Conservation (phyloP, 805 yeast species). For the Candida ficus region DNA sequence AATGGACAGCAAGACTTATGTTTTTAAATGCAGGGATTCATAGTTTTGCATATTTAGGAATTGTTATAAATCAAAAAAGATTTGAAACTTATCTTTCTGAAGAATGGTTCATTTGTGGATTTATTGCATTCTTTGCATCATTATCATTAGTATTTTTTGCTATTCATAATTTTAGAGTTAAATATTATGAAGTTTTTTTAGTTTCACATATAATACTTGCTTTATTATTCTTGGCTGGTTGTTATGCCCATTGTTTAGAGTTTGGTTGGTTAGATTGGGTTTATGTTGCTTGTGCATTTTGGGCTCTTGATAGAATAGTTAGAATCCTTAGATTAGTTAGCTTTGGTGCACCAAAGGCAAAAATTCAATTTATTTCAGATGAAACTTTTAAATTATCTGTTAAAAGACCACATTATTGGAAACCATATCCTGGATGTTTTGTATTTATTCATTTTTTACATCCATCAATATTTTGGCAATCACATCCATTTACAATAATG, state of each 20-base stretch:
- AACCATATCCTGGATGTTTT: constrained; percentile 49
- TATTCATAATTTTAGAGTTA: constrained; percentile 42
- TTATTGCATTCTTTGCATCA: constrained; percentile 10
- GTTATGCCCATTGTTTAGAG: constrained; percentile 53
- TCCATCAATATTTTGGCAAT: constrained; percentile 54
- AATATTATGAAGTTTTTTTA: constrained; percentile 57
- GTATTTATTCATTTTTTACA: constrained; percentile 54
- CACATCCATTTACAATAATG: constrained; percentile 67
- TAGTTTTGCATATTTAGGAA: constrained; percentile 24
- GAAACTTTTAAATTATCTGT: constrained; percentile 42
- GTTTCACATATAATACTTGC: constrained; percentile 54
- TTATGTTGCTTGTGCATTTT: constrained; percentile 30
- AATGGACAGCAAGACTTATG: constrained; percentile 50
- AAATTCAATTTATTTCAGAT: constrained; percentile 26
- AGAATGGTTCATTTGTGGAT: constrained; percentile 19
- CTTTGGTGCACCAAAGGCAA: constrained; percentile 22
- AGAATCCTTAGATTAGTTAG: constrained; percentile 34
- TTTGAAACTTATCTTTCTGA: neutral
- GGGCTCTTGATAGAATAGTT: constrained; percentile 38
- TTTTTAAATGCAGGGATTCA: constrained; percentile 44
- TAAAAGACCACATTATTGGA: constrained; percentile 34
- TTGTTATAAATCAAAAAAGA: constrained; percentile 3
- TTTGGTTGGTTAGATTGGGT: constrained; percentile 51
- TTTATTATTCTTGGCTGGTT: constrained; percentile 43
- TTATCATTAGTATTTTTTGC: constrained; percentile 14